phyloP scores from a whole-genome alignment of 2,329 filamentous ascomycete genomes.

The Penicillium palitans region DNA sequence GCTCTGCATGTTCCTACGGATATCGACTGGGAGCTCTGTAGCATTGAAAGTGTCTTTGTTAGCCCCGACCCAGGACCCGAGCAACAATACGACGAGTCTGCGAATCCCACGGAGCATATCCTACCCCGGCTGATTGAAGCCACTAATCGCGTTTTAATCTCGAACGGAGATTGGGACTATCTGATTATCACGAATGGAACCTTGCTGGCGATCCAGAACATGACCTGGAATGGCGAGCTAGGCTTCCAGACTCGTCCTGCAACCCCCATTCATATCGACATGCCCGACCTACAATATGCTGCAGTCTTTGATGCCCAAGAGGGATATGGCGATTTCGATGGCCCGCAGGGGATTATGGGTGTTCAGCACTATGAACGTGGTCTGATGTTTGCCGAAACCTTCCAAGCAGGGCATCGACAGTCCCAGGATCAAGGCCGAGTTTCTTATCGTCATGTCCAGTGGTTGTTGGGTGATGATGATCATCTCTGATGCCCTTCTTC shows the following conservation, averaged over 20 bases:
- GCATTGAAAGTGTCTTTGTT: conserved; percentile 47
- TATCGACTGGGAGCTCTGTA: conserved; percentile 37
- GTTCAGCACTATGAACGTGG: conserved; percentile 72
- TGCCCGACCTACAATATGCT: conserved; percentile 58
- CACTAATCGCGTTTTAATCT: conserved; percentile 72
- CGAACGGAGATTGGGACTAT: conserved; percentile 72
- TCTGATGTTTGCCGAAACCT: conserved; percentile 63
- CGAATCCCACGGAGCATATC: conserved; percentile 57
- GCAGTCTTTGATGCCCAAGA: conserved; percentile 52
- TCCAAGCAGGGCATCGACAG: conserved; percentile 40
- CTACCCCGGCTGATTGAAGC: conserved; percentile 44
- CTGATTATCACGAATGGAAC: conserved; percentile 70
- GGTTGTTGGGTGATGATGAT: conserved; percentile 25
- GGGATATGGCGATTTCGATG: conserved; percentile 64
- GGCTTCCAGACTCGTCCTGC: conserved; percentile 70
- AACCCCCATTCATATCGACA: conserved; percentile 40
- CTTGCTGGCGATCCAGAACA: conserved; percentile 74
- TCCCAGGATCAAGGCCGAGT: conserved; percentile 68
- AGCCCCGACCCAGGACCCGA: conserved; percentile 41
- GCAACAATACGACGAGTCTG: conserved; percentile 41
- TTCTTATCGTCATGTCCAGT: conserved; percentile 64
- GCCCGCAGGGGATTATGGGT: conserved; percentile 66
- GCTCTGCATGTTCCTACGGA: conserved; percentile 62
- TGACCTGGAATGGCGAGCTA: conserved; percentile 73
- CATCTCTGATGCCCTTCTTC: not conserved